Conservation (phyloP, 768 basidiomycete genomes). For the Antrodiella citrinella region DNA sequence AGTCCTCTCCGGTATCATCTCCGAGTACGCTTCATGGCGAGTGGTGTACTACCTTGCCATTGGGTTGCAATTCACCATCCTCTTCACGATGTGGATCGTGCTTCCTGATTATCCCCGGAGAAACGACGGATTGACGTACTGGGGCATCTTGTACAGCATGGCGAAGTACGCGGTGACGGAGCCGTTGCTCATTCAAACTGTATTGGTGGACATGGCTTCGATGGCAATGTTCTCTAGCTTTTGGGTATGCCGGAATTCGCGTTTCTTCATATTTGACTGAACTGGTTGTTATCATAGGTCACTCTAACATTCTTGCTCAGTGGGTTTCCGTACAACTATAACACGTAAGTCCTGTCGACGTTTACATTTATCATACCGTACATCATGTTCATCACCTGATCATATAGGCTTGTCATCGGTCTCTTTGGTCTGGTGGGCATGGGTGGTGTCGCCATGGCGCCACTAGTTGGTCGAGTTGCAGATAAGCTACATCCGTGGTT, state of each 20-base stretch:
- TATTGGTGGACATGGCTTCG: slow-evolving; percentile 47
- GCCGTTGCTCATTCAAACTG: slow-evolving; percentile 62
- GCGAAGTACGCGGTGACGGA: slow-evolving; percentile 65
- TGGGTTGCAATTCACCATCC: slow-evolving; percentile 52
- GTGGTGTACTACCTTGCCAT: slow-evolving; percentile 72
- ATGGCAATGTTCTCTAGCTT: slow-evolving; percentile 42
- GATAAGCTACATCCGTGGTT: slow-evolving; percentile 71
- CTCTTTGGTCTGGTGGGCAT: slow-evolving; percentile 39
- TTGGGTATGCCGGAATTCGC: slow-evolving; percentile 28
- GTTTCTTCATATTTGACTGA: background rate
- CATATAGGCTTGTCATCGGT: slow-evolving; percentile 33
- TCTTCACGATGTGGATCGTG: slow-evolving; percentile 47
- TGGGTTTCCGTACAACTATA: slow-evolving; percentile 63
- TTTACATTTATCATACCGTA: background rate
- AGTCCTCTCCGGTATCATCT: slow-evolving; percentile 65
- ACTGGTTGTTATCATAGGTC: slow-evolving; percentile 8
- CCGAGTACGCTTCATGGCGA: slow-evolving; percentile 58
- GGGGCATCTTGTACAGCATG: slow-evolving; percentile 64
- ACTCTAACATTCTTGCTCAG: slow-evolving; percentile 74
- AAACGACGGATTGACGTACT: slow-evolving; percentile 53
- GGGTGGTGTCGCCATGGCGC: slow-evolving; percentile 56
- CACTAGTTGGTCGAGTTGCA: slow-evolving; percentile 55
- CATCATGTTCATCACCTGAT: slow-evolving; percentile 5
- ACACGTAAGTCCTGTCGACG: slow-evolving; percentile 41
- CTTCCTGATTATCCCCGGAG: slow-evolving; percentile 81